Percentiles rank a stretch among this genome's conserved stretches.
Evolutionary conservation across 208 protist genomes (phyloP).

Genomic region (Wallacemonas collosoma): DNA sequence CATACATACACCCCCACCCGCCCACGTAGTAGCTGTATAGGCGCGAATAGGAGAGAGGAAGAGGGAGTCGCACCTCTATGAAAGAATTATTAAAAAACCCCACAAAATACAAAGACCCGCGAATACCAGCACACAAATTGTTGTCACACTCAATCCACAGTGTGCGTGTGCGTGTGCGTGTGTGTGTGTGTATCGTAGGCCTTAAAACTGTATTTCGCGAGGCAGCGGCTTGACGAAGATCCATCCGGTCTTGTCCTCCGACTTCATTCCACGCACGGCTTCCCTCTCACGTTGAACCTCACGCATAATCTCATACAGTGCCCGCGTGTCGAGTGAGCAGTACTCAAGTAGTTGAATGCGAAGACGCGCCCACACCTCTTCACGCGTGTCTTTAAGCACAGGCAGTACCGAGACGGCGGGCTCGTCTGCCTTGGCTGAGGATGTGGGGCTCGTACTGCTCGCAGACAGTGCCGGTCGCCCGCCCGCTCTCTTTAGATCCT

Average conservation of each 20-base stretch:
- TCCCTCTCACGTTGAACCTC: constrained; percentile 76
- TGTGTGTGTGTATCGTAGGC: not conserved
- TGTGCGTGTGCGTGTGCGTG: too few species aligned
- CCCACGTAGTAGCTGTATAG: too few species aligned
- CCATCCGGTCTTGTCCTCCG: constrained; percentile 83
- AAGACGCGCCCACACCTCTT: constrained; percentile 71
- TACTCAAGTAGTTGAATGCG: constrained; percentile 91
- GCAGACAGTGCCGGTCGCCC: not conserved
- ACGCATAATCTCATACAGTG: constrained; percentile 88
- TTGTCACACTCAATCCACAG: too few species aligned
- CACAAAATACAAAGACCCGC: not conserved
- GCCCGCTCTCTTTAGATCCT: constrained; percentile 54
- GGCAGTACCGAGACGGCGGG: constrained; percentile 4
- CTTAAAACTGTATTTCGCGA: constrained; percentile 55
- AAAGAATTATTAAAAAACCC: not conserved
- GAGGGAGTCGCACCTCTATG: not conserved
- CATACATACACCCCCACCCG: too few species aligned
- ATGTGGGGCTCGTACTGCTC: not conserved
- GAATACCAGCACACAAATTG: not conserved
- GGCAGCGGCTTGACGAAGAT: constrained; percentile 63
- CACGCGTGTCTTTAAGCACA: constrained; percentile 53
- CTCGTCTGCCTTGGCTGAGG: not conserved
- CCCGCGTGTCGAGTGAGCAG: constrained; percentile 88
- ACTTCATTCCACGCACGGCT: constrained; percentile 31
- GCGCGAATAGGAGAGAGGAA: not conserved